Percentiles rank a stretch among this genome's conserved stretches.
These are phyloP conservation scores for Orbilia quercus DNA, from an alignment of 2,329 filamentous ascomycete genomes.

Conservation along the genomic window DNA sequence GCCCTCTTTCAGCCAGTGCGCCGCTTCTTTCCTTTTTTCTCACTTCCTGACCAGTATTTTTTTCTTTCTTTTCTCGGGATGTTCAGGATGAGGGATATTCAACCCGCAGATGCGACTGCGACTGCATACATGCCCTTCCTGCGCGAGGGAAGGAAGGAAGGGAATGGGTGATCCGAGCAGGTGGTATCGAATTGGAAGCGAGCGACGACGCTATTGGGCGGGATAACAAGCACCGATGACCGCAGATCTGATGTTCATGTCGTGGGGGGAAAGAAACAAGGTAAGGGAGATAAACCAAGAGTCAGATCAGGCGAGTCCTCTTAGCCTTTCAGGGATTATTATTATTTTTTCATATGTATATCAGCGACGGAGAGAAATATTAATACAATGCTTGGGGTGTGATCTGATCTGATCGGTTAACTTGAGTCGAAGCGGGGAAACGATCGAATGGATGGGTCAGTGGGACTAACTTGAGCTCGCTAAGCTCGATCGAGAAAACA, in stretches of 20 bases:
- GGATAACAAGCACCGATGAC: constrained; percentile 23
- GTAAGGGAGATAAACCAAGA: not conserved
- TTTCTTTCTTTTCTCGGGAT: constrained; percentile 1
- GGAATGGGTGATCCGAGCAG: constrained; percentile 39
- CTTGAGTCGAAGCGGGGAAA: constrained; percentile 1
- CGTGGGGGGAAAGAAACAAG: too few species aligned
- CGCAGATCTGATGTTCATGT: constrained; percentile 20
- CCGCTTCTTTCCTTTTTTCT: not conserved
- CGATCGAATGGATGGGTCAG: not conserved
- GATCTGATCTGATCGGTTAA: not conserved
- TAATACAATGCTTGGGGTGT: too few species aligned
- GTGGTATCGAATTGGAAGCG: constrained; percentile 27
- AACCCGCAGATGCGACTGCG: constrained; percentile 17
- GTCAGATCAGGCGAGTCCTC: constrained; percentile 31
- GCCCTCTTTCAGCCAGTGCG: not conserved
- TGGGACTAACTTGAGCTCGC: too few species aligned
- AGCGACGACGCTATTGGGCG: constrained; percentile 13
- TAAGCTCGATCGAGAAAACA: not conserved
- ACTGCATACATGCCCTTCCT: not conserved
- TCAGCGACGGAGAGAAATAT: too few species aligned
- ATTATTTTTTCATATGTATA: not conserved
- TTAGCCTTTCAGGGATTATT: not conserved
- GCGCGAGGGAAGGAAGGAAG: not conserved
- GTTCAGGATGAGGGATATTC: constrained; percentile 36
- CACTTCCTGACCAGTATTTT: not conserved